Evolutionary conservation across 192 early-diverging fungal genomes (phyloP).

Genomic region (Coemansia sp.): DNA sequence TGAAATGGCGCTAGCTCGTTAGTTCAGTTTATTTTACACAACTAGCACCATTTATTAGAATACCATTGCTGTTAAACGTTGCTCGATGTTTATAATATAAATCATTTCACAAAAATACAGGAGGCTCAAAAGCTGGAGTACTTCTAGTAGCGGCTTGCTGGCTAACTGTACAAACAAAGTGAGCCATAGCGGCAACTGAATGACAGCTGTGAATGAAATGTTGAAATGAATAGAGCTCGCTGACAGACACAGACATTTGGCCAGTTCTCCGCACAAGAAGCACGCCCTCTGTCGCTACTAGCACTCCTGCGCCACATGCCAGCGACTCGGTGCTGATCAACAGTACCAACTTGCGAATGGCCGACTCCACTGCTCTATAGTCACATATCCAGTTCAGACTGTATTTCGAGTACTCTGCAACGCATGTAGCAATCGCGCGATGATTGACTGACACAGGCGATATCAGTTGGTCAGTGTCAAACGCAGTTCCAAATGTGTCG

Average conservation of each 20-base stretch:
- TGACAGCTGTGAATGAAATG: constrained; percentile 1
- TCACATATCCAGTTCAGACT: background rate
- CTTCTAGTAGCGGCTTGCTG: background rate
- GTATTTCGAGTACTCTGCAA: background rate
- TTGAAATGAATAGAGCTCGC: constrained; percentile 7
- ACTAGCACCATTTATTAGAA: background rate
- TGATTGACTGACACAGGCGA: background rate
- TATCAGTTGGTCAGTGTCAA: background rate
- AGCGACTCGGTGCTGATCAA: constrained; percentile 21
- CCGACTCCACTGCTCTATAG: constrained; percentile 5
- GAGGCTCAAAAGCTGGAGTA: background rate
- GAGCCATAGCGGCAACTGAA: constrained; percentile 7
- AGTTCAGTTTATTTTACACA: background rate
- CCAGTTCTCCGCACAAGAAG: constrained; percentile 16
- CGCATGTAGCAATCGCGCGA: background rate
- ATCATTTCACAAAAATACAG: background rate
- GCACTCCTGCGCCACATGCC: constrained; percentile 14
- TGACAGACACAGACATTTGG: constrained; percentile 9
- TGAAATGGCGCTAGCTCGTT: background rate
- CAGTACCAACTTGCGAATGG: constrained; percentile 13
- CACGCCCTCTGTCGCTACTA: constrained; percentile 6
- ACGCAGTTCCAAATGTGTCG: background rate
- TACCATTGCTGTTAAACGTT: background rate
- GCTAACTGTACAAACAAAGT: constrained; percentile 11
- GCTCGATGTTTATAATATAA: background rate